Percentiles rank a stretch among this genome's conserved stretches.
Evolutionary conservation across 768 basidiomycete genomes (phyloP).

Genomic region (Russula sp.): DNA sequence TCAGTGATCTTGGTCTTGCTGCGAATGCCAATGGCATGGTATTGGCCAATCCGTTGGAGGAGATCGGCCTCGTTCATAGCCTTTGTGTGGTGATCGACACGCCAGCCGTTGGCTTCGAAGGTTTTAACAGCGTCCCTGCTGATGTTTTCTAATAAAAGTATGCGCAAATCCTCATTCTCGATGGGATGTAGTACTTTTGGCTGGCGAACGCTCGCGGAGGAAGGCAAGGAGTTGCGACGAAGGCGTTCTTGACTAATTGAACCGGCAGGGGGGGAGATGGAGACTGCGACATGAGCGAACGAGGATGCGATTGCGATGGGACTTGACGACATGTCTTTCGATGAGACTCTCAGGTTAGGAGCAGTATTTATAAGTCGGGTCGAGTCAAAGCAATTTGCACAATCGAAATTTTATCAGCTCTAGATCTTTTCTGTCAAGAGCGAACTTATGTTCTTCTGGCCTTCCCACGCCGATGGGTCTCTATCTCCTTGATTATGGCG

Average conservation of each 20-base stretch:
- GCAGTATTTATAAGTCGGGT: not conserved
- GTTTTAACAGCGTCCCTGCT: constrained; percentile 80
- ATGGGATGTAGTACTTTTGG: constrained; percentile 74
- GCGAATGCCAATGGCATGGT: constrained; percentile 94
- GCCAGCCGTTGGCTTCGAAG: constrained; percentile 79
- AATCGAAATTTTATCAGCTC: not conserved
- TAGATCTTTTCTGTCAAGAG: not conserved
- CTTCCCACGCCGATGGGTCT: constrained; percentile 42
- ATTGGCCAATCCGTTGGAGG: constrained; percentile 69
- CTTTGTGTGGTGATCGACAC: constrained; percentile 82
- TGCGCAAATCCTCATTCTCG: constrained; percentile 72
- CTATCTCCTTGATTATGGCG: constrained; percentile 94
- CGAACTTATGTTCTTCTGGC: not conserved
- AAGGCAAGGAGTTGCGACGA: constrained; percentile 25
- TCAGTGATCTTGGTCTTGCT: constrained; percentile 97
- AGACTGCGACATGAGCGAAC: constrained; percentile 38
- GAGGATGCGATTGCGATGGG: constrained; percentile 43
- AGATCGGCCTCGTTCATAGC: constrained; percentile 94
- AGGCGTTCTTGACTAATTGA: constrained; percentile 32
- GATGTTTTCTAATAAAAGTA: constrained; percentile 94
- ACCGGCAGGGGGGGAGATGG: constrained; percentile 47
- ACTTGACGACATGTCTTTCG: constrained; percentile 37
- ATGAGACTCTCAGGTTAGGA: not conserved
- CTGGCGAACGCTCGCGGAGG: constrained; percentile 37
- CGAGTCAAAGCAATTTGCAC: not conserved